These are phyloP conservation scores for Eutrema salsugineum DNA, from an alignment of 441 rosid genomes.

Conservation along the genomic window DNA sequence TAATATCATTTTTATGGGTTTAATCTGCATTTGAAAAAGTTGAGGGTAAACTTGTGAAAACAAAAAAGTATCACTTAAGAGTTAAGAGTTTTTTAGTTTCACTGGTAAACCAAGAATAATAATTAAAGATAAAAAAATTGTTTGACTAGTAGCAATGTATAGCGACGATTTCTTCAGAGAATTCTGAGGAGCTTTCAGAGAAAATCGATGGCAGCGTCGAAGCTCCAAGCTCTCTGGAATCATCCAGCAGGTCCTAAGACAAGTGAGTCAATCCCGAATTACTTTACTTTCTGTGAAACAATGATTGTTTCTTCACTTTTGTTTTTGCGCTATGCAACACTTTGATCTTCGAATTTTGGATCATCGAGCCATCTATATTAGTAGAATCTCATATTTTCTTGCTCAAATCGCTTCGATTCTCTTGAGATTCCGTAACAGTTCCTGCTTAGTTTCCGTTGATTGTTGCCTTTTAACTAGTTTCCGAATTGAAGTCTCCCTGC, in stretches of 20 bases:
- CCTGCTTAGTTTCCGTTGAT: neutral
- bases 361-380: neutral
- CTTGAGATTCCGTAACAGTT: neutral
- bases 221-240: constrained; percentile 86
- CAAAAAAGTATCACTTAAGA: too few species aligned
- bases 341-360: constrained; percentile 1
- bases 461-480: neutral
- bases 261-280: constrained; percentile 45
- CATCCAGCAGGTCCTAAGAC: constrained; percentile 98
- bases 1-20: too few species aligned
- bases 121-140: too few species aligned
- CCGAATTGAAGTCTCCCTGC: neutral
- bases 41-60: too few species aligned
- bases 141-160: neutral
- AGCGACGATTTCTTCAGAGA: neutral
- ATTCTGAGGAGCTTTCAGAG: neutral
- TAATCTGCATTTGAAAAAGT: too few species aligned
- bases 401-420: neutral
- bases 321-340: neutral
- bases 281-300: neutral
- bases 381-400: neutral
- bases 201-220: constrained; percentile 60
- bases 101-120: too few species aligned
- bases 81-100: too few species aligned
- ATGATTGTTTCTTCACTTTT: neutral